Evolutionary conservation across 2,329 filamentous ascomycete species (phyloP).

Genomic region (Fusarium solani-melongenae): DNA sequence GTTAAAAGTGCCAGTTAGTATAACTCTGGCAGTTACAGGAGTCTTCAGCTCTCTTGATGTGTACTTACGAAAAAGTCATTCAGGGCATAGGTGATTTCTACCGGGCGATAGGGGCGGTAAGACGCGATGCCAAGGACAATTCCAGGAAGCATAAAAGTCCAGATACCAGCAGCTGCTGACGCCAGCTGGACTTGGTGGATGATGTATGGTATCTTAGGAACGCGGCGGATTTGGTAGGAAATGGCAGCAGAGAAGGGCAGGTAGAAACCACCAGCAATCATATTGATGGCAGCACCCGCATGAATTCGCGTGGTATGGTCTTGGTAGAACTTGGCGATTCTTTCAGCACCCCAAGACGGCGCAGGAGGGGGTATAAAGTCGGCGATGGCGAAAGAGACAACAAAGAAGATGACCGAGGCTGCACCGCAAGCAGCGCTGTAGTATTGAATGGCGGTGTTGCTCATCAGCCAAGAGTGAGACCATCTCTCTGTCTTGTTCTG

Average conservation of each 20-base stretch:
- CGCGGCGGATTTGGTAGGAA: constrained; percentile 19
- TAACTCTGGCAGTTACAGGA: background rate
- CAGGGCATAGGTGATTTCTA: constrained; percentile 23
- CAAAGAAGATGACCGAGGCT: constrained; percentile 13
- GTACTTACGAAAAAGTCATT: constrained; percentile 25
- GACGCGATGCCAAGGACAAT: constrained; percentile 22
- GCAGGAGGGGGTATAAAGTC: constrained; percentile 13
- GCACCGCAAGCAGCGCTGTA: constrained; percentile 15
- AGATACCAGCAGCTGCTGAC: constrained; percentile 16
- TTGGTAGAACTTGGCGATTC: constrained; percentile 15
- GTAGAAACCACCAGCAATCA: constrained; percentile 26
- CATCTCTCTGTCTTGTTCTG: background rate
- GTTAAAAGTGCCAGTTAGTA: background rate
- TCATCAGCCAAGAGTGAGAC: constrained; percentile 9
- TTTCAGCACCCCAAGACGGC: constrained; percentile 16
- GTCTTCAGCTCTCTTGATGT: background rate
- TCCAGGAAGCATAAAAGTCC: constrained; percentile 28
- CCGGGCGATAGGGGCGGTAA: constrained; percentile 22
- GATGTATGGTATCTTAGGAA: constrained; percentile 19
- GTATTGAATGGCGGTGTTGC: constrained; percentile 22
- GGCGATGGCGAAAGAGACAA: constrained; percentile 8
- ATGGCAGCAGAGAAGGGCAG: constrained; percentile 18
- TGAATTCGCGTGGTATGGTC: constrained; percentile 16
- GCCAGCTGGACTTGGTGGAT: constrained; percentile 21
- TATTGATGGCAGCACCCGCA: constrained; percentile 14